A percentile compares a stretch with the other conserved stretches of the same genome.
phyloP scores from a whole-genome alignment of 495 filamentous ascomycete genomes.

The Usnea hakonensis region DNA sequence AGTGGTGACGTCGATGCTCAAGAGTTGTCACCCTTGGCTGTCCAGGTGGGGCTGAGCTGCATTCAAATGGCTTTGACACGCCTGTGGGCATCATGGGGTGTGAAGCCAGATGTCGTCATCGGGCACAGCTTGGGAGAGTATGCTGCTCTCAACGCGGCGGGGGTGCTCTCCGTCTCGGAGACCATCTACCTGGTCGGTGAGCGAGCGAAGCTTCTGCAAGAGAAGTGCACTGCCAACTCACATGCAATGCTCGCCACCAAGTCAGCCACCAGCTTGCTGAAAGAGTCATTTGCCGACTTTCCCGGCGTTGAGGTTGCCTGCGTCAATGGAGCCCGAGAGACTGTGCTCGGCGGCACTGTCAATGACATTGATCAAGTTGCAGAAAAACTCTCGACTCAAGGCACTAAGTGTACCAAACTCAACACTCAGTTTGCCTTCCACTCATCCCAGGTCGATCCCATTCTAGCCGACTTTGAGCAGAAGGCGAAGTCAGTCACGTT shows the following conservation, averaged over 20 bases:
- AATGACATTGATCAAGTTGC: constrained; percentile 48
- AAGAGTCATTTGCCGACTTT: constrained; percentile 4
- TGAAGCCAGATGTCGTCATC: constrained; percentile 66
- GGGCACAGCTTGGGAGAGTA: constrained; percentile 88
- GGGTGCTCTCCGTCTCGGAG: constrained; percentile 70
- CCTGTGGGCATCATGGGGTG: constrained; percentile 72
- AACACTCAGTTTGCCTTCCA: constrained; percentile 77
- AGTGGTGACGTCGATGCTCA: constrained; percentile 37
- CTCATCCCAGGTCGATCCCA: constrained; percentile 69
- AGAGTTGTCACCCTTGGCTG: constrained; percentile 61
- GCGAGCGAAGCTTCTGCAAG: constrained; percentile 66
- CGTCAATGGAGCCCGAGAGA: constrained; percentile 44
- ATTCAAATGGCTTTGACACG: constrained; percentile 81
- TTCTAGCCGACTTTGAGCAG: constrained; percentile 57
- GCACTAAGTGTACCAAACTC: constrained; percentile 61
- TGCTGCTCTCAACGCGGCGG: constrained; percentile 73
- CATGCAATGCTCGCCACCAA: constrained; percentile 54
- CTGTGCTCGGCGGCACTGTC: constrained; percentile 42
- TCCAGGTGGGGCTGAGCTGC: constrained; percentile 69
- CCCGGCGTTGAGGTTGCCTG: constrained; percentile 41
- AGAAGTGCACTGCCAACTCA: constrained; percentile 61
- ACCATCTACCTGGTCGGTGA: constrained; percentile 73
- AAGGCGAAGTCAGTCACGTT: constrained; percentile 53
- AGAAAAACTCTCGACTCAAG: constrained; percentile 45
- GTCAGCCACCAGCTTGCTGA: constrained; percentile 16